These are phyloP conservation scores for Amphichorda felina DNA, from an alignment of 2,329 filamentous ascomycete species.

Conservation along the genomic window DNA sequence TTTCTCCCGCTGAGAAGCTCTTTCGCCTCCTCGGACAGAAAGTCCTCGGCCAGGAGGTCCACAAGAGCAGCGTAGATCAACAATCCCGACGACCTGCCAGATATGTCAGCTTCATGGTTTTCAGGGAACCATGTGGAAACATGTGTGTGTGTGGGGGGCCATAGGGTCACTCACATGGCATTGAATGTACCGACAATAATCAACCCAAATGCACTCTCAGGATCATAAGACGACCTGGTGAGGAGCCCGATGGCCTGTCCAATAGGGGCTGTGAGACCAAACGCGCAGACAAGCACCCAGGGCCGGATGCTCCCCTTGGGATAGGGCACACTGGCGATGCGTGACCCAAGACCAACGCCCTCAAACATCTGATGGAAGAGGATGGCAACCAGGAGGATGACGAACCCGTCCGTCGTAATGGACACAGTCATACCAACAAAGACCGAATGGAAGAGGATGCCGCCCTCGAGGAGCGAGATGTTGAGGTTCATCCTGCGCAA, in stretches of 20 bases:
- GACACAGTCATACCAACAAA: conserved; percentile 65
- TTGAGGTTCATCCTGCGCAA: conserved; percentile 57
- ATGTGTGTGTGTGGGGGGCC: neutral
- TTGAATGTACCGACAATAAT: conserved; percentile 56
- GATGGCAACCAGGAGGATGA: conserved; percentile 56
- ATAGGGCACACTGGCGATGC: conserved; percentile 56
- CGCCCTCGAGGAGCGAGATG: conserved; percentile 63
- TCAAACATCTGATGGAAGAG: conserved; percentile 55
- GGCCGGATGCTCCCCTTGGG: conserved; percentile 42
- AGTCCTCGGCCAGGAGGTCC: conserved; percentile 52
- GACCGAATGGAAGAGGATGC: conserved; percentile 68
- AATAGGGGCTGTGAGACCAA: conserved; percentile 51
- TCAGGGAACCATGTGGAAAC: too few species aligned
- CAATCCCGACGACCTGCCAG: conserved; percentile 41
- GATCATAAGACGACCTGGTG: conserved; percentile 46
- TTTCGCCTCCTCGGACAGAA: conserved; percentile 45
- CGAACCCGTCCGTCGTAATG: conserved; percentile 55
- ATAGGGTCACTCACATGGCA: conserved; percentile 36
- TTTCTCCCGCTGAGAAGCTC: conserved; percentile 36
- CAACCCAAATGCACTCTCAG: conserved; percentile 49
- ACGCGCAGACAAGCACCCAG: conserved; percentile 50
- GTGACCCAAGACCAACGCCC: conserved; percentile 57
- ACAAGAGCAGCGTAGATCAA: conserved; percentile 52
- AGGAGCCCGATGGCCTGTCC: conserved; percentile 52
- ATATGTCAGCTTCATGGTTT: neutral